phyloP scores from a whole-genome alignment of 495 filamentous ascomycete species.

The Talaromyces nanjingensis region DNA sequence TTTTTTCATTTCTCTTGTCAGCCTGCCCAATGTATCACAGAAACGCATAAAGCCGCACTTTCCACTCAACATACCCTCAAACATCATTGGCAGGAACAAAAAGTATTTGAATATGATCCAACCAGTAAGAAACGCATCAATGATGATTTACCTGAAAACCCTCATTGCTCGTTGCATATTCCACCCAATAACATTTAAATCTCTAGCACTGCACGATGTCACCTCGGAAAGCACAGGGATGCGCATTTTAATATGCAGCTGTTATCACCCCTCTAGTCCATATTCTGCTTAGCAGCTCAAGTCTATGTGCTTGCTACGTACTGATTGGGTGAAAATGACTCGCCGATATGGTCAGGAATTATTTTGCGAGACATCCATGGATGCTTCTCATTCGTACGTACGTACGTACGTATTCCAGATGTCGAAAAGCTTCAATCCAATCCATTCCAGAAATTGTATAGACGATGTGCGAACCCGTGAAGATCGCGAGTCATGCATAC shows the following conservation, averaged over 20 bases:
- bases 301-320: no score
- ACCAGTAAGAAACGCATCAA: neutral
- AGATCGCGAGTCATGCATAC: constrained; percentile 5
- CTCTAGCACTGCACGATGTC: neutral
- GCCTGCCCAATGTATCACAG: neutral
- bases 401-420: no score
- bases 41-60: neutral
- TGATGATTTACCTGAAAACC: neutral
- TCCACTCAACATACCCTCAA: no score
- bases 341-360: neutral
- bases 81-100: neutral
- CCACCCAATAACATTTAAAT: neutral
- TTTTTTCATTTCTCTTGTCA: neutral
- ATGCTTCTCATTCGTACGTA: no score
- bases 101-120: neutral
- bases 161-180: neutral
- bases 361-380: neutral
- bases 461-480: neutral
- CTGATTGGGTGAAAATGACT: neutral
- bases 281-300: neutral
- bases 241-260: neutral
- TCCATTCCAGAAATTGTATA: neutral
- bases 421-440: neutral
- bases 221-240: constrained; percentile 2
- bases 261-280: constrained; percentile 1